Evolutionary conservation across 1,284 basidiomycete species (phyloP).

Genomic region (Porodaedalea pini): DNA sequence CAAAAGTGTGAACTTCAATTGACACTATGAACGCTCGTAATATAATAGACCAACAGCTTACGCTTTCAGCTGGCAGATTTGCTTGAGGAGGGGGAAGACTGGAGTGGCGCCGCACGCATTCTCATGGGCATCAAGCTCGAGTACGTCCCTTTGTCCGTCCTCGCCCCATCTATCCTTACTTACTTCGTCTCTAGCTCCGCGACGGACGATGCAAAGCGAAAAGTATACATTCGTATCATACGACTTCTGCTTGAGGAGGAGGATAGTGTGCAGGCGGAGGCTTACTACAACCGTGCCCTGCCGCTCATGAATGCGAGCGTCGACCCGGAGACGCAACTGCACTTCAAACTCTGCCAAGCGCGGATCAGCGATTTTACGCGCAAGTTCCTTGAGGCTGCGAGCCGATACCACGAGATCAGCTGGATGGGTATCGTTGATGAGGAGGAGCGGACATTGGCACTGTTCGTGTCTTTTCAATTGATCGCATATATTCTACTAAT

Average conservation of each 20-base stretch:
- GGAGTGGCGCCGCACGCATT: constrained; percentile 87
- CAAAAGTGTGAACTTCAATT: background rate
- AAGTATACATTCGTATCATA: constrained; percentile 90
- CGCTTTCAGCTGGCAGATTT: constrained; percentile 86
- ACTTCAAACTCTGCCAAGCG: constrained; percentile 88
- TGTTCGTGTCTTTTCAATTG: constrained; percentile 49
- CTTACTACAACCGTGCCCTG: constrained; percentile 95
- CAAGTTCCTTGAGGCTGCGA: constrained; percentile 93
- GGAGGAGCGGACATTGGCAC: constrained; percentile 81
- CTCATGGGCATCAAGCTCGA: constrained; percentile 69
- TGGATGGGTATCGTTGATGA: constrained; percentile 87
- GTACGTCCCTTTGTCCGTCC: constrained; percentile 1
- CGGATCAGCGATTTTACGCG: constrained; percentile 89
- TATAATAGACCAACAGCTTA: constrained; percentile 69
- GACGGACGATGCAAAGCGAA: constrained; percentile 83
- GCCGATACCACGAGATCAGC: constrained; percentile 90
- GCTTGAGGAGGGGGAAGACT: constrained; percentile 88
- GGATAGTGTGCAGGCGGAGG: constrained; percentile 90
- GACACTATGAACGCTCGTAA: background rate
- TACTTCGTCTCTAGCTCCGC: background rate
- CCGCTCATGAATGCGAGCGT: constrained; percentile 76
- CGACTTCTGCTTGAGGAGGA: constrained; percentile 94
- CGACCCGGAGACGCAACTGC: constrained; percentile 73
- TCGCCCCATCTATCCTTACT: background rate
- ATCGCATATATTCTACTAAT: background rate